Percentiles rank a stretch among this genome's conserved stretches.
phyloP scores from a whole-genome alignment of 1,284 basidiomycete species.

The Paramarasmius palmivorus region DNA sequence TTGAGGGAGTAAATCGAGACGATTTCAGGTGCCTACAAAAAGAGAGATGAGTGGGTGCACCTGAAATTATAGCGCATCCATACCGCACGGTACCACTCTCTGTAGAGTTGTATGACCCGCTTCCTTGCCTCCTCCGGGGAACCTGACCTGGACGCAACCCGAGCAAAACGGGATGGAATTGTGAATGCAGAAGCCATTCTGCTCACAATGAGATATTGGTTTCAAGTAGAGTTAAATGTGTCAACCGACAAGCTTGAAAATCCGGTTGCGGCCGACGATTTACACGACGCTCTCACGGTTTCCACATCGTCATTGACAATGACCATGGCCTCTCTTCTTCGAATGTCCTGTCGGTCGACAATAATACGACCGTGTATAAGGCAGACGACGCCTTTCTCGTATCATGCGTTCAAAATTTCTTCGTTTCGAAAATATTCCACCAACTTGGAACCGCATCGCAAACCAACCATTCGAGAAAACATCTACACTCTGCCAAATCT shows the following conservation, averaged over 20 bases:
- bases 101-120: constrained; percentile 81
- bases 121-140: constrained; percentile 69
- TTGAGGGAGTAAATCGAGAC: constrained; percentile 84
- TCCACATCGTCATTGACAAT: no score
- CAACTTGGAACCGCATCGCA: constrained; percentile 5
- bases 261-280: no score
- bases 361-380: no score
- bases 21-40: constrained; percentile 84
- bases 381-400: background rate
- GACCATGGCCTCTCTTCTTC: no score
- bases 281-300: no score
- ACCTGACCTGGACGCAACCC: constrained; percentile 59
- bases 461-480: constrained; percentile 58
- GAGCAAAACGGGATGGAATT: constrained; percentile 89
- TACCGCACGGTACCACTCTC: constrained; percentile 91
- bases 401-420: background rate
- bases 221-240: no score
- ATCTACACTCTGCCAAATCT: constrained; percentile 95
- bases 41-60: constrained; percentile 6
- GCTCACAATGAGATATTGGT: background rate
- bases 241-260: no score
- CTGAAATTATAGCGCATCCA: constrained; percentile 28
- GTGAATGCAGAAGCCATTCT: constrained; percentile 56
- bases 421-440: background rate
- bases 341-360: no score